A percentile compares a stretch with the other conserved stretches of the same genome.
Evolutionary conservation across 495 filamentous ascomycete species (phyloP).

Genomic region (Aspergillus coremiiformis): DNA sequence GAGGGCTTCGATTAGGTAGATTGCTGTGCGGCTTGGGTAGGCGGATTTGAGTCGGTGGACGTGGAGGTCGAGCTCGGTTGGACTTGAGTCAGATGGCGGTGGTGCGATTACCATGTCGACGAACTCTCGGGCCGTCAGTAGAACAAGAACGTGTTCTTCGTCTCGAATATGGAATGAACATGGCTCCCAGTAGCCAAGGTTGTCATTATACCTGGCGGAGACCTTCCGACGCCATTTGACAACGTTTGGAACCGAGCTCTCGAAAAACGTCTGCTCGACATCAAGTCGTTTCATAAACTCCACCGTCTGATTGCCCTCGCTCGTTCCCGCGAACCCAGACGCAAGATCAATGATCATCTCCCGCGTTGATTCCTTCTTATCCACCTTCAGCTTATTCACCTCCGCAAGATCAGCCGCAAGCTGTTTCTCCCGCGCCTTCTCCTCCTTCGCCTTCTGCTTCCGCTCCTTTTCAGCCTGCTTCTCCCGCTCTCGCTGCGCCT

Average conservation of each 20-base stretch:
- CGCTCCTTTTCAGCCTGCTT: slow-evolving; percentile 41
- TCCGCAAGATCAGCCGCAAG: slow-evolving; percentile 60
- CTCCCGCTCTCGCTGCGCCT: slow-evolving; percentile 38
- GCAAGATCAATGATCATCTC: slow-evolving; percentile 86
- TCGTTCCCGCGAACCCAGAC: slow-evolving; percentile 40
- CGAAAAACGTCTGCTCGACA: slow-evolving; percentile 46
- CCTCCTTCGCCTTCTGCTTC: slow-evolving; percentile 44
- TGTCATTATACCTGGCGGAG: slow-evolving; percentile 52
- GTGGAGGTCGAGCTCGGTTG: slow-evolving; percentile 49
- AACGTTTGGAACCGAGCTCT: slow-evolving; percentile 48
- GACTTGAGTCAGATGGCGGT: slow-evolving; percentile 11
- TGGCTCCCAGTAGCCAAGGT: slow-evolving; percentile 59
- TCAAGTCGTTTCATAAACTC: slow-evolving; percentile 52
- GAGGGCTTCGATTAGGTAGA: slow-evolving; percentile 76
- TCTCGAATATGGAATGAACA: slow-evolving; percentile 46
- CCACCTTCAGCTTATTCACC: slow-evolving; percentile 66
- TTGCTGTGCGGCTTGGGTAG: slow-evolving; percentile 47
- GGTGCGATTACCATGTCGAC: slow-evolving; percentile 49
- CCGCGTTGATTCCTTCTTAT: slow-evolving; percentile 65
- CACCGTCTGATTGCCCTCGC: slow-evolving; percentile 41
- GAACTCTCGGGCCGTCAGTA: slow-evolving; percentile 61
- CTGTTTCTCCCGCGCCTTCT: slow-evolving; percentile 58
- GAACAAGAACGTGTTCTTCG: slow-evolving; percentile 62
- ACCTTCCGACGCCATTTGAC: slow-evolving; percentile 73
- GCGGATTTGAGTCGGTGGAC: slow-evolving; percentile 46